A percentile compares a stretch with the other conserved stretches of the same genome.
These are phyloP conservation scores for Fraxinus ornus DNA, from an alignment of 305 asterid species.

Conservation along the genomic window DNA sequence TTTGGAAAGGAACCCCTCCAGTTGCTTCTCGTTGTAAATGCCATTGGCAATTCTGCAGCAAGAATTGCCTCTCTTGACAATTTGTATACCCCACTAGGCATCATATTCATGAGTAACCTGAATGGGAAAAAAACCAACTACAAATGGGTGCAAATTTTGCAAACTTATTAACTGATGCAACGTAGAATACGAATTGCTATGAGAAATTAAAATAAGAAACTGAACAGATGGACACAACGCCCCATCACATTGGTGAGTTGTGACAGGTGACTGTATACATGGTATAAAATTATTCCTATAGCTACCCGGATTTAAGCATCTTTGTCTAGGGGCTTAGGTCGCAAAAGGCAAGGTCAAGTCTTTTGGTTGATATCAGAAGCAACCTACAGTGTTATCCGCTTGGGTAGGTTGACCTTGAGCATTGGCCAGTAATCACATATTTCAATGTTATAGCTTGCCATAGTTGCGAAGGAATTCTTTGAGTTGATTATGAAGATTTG, in stretches of 20 bases:
- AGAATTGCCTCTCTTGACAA: conserved; percentile 77
- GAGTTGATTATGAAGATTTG: neutral
- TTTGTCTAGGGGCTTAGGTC: neutral
- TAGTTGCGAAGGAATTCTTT: neutral
- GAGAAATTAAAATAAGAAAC: neutral
- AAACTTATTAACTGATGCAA: conserved; percentile 8
- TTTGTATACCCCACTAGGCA: conserved; percentile 79
- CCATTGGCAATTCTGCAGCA: conserved; percentile 71
- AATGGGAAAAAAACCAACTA: conserved; percentile 9
- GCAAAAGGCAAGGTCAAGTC: neutral
- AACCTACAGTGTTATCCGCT: neutral
- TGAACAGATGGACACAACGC: neutral
- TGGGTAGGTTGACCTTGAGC: neutral
- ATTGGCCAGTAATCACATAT: neutral
- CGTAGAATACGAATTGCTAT: neutral
- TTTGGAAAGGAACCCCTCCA: conserved; percentile 90
- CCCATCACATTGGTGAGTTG: neutral
- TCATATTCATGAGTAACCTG: conserved; percentile 67
- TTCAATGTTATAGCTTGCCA: neutral
- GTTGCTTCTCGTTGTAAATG: conserved; percentile 59
- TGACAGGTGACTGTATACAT: neutral
- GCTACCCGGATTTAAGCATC: neutral
- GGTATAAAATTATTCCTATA: neutral
- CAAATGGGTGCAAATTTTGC: conserved; percentile 8
- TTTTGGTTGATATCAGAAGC: neutral